Percentiles rank a stretch among this genome's conserved stretches.
These are phyloP conservation scores for Cercospora citrullina DNA, from an alignment of 2,329 filamentous ascomycete genomes.

Conservation along the genomic window DNA sequence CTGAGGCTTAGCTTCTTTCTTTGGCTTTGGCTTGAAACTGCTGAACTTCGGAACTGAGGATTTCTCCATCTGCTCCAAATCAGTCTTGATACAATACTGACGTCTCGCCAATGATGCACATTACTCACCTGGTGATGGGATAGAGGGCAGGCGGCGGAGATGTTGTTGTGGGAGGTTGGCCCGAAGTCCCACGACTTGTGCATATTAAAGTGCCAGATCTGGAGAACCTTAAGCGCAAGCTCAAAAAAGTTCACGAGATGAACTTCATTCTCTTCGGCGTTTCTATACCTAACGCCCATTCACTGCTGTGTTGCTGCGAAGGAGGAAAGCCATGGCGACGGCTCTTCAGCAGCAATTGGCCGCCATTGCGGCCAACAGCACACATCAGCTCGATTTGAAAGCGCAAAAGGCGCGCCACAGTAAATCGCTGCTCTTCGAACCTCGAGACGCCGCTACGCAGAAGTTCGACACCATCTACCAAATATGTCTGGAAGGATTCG, in stretches of 20 bases:
- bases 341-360: slow-evolving; percentile 91
- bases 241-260: slow-evolving; percentile 12
- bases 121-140: not conserved
- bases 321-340: slow-evolving; percentile 63
- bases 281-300: not conserved
- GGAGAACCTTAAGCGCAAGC: slow-evolving; percentile 1
- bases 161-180: not conserved
- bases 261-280: not conserved
- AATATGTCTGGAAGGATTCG: slow-evolving; percentile 84
- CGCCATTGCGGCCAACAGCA: slow-evolving; percentile 85
- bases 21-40: slow-evolving; percentile 64
- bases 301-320: not conserved
- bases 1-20: slow-evolving; percentile 16
- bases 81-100: no score
- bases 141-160: not conserved
- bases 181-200: slow-evolving; percentile 9
- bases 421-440: slow-evolving; percentile 92
- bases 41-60: slow-evolving; percentile 66
- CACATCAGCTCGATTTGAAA: slow-evolving; percentile 86
- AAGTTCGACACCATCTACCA: slow-evolving; percentile 86
- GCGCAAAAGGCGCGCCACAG: slow-evolving; percentile 89
- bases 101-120: not conserved
- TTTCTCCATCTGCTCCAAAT: slow-evolving; percentile 24
- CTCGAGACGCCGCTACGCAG: slow-evolving; percentile 79
- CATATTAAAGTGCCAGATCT: not conserved